Evolutionary conservation across 2,329 filamentous ascomycete genomes (phyloP), one percentile per base, ranked within the genome.

Genomic region (Alternaria tenuissima): DNA sequence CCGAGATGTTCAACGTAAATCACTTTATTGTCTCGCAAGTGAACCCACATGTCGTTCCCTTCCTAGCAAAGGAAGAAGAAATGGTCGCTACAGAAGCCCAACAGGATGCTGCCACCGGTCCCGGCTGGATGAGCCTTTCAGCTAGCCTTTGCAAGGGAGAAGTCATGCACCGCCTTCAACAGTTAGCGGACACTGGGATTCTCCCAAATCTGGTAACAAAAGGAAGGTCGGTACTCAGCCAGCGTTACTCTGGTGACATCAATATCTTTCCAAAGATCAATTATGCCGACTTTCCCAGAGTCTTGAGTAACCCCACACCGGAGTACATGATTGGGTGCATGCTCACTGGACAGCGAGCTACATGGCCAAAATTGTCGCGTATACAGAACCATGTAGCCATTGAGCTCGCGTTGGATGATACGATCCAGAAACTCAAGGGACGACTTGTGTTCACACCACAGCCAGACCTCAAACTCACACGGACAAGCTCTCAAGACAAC

Each of bases 1-100:
- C 93, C 1, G 93, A 97, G 74, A 94, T 97, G 91, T 97, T 97
- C 83, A 97, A 97, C 73, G 94, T 97, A 75, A 97, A 97, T 73
- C 94, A 97, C 76, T 97, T 97, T 74, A 97, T 98, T 67, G 94
- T 97, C 18, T 97, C 93, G 0, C 94, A 98, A 76, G 93, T 97
- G 52, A 98, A 98, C 71, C 94, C 94, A 0, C 94, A 98, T 70
- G 92, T 97, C 8, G 88, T 96, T 0, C 92, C 93, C 0, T 97
- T 98, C 71, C 81, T 97, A 16, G 84, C 87, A 16, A 91, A 89
- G 66, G 91, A 96, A 59, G 91, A 93, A 62, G 84, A 85, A 26
- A 77, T 86, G 1, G 73, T 74, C 65, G 55, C 70, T 55, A 57
- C 75, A 34, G 77, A 78, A 52, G 70, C 73, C 9, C 72, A 79